Conservation (phyloP, 768 basidiomycete genomes). For the Xerocomellus intermedius region DNA sequence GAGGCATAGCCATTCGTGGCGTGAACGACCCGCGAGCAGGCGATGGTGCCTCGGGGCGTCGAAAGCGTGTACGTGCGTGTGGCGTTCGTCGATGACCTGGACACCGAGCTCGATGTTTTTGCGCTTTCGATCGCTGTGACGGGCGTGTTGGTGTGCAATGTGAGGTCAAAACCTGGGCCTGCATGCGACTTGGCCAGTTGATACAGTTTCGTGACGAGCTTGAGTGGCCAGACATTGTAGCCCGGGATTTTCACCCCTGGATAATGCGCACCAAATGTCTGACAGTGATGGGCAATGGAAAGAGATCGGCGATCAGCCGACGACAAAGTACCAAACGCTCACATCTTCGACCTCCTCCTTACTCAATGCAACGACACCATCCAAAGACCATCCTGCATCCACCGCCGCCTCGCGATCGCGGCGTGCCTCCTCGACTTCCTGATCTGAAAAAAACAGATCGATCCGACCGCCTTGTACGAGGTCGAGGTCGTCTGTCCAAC, state of each 20-base stretch:
- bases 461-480: slow-evolving; percentile 58
- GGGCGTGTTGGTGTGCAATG: slow-evolving; percentile 72
- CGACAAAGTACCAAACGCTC: slow-evolving; percentile 3
- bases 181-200: slow-evolving; percentile 37
- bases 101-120: not conserved
- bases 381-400: slow-evolving; percentile 49
- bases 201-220: slow-evolving; percentile 71
- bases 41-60: slow-evolving; percentile 66
- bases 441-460: slow-evolving; percentile 45
- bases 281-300: not conserved
- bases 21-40: slow-evolving; percentile 68
- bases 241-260: slow-evolving; percentile 53
- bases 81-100: not conserved
- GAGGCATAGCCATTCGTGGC: slow-evolving; percentile 86
- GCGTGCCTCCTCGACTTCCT: slow-evolving; percentile 39
- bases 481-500: slow-evolving; percentile 53
- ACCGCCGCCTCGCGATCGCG: slow-evolving; percentile 54
- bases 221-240: slow-evolving; percentile 76
- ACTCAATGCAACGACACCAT: slow-evolving; percentile 44
- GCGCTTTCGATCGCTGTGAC: slow-evolving; percentile 45
- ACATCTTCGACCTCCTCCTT: slow-evolving; percentile 50
- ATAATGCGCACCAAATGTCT: slow-evolving; percentile 40
- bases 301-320: not conserved
- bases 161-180: slow-evolving; percentile 39
- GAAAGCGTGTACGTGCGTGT: slow-evolving; percentile 10